Evolutionary conservation across 495 filamentous ascomycete genomes (phyloP).

Genomic region (Penicillium dipodomyicola): DNA sequence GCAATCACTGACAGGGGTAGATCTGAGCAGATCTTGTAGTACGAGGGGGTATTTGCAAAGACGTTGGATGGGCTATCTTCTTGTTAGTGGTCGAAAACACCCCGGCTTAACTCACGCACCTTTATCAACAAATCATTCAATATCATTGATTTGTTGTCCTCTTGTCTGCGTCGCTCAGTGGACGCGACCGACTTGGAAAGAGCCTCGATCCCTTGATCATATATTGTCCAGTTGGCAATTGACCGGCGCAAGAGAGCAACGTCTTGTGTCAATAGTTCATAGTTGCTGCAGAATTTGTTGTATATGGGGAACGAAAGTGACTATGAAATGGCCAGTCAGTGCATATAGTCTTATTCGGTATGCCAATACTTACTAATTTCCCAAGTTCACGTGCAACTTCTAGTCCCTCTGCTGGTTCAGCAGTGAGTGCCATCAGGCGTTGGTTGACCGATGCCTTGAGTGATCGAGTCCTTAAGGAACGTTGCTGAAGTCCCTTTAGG

Average conservation of each 20-base stretch:
- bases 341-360: background rate
- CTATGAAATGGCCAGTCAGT: slow-evolving; percentile 39
- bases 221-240: slow-evolving; percentile 72
- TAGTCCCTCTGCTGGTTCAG: slow-evolving; percentile 68
- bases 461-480: slow-evolving; percentile 31
- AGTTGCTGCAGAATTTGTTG: slow-evolving; percentile 83
- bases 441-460: slow-evolving; percentile 30
- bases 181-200: slow-evolving; percentile 73
- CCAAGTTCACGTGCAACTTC: slow-evolving; percentile 77
- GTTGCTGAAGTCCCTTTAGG: slow-evolving; percentile 30
- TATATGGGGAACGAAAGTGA: slow-evolving; percentile 80
- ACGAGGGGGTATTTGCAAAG: slow-evolving; percentile 91
- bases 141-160: slow-evolving; percentile 70
- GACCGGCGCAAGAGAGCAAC: slow-evolving; percentile 64
- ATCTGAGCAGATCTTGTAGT: slow-evolving; percentile 74
- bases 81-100: slow-evolving; percentile 15
- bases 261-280: slow-evolving; percentile 77
- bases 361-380: slow-evolving; percentile 55
- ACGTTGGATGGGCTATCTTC: slow-evolving; percentile 78
- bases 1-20: slow-evolving; percentile 81
- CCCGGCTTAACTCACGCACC: slow-evolving; percentile 43
- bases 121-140: slow-evolving; percentile 89
- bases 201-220: slow-evolving; percentile 85
- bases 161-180: slow-evolving; percentile 59
- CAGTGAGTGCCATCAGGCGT: slow-evolving; percentile 46